Evolutionary conservation across 306 rosid species (phyloP).

Genomic region (Prunus mira): DNA sequence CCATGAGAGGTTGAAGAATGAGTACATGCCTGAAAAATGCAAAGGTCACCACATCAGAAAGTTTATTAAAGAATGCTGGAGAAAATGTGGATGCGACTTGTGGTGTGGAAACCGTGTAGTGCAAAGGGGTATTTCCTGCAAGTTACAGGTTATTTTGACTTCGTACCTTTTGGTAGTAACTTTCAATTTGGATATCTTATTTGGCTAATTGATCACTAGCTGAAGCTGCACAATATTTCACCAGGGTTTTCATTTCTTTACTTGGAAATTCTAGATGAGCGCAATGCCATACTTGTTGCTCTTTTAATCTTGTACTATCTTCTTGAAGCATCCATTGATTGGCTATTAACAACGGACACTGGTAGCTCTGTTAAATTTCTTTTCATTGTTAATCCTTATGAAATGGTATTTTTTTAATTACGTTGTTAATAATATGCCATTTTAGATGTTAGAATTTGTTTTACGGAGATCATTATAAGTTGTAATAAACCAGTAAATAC

Average conservation of each 20-base stretch:
- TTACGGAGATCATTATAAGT: not conserved
- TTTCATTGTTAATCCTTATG: not conserved
- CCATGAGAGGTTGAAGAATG: slow-evolving; percentile 56
- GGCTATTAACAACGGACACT: not conserved
- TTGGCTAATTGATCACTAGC: not conserved
- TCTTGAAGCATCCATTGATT: not conserved
- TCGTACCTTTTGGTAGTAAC: slow-evolving; percentile 14
- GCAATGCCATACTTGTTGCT: not conserved
- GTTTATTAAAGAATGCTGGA: slow-evolving; percentile 97
- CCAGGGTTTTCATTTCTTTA: not conserved
- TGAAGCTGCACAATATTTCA: not conserved
- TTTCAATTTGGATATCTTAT: not conserved
- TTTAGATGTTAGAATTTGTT: not conserved
- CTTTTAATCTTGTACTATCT: not conserved
- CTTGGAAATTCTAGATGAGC: not conserved
- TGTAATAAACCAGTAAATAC: not conserved
- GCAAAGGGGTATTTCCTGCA: slow-evolving; percentile 76
- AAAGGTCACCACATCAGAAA: slow-evolving; percentile 72
- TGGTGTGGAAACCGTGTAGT: slow-evolving; percentile 87
- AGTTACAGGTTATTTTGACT: slow-evolving; percentile 67
- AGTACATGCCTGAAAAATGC: slow-evolving; percentile 49
- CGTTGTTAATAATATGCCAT: too few species aligned
- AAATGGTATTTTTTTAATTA: not conserved
- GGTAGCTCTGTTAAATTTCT: not conserved
- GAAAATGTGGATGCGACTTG: slow-evolving; percentile 89